These are phyloP conservation scores for Abrus pulchellus DNA, from an alignment of 306 rosid genomes.

Conservation along the genomic window DNA sequence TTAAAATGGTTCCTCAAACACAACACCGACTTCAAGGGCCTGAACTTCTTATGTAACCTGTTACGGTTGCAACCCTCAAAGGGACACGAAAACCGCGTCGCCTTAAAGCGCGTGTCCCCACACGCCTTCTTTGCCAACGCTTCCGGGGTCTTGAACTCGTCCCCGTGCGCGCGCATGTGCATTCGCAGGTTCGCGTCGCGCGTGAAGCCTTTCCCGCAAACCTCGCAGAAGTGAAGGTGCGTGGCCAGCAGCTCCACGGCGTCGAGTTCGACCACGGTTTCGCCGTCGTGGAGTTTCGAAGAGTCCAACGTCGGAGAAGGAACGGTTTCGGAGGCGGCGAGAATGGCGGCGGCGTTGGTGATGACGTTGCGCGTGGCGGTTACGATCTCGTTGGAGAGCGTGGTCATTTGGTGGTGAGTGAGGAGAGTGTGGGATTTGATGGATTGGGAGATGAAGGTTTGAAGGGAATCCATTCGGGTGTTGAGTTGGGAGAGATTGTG, in stretches of 20 bases:
- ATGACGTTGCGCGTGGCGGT: conserved; percentile 62
- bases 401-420: conserved; percentile 52
- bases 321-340: conserved; percentile 21
- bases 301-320: not conserved
- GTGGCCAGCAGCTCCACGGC: conserved; percentile 65
- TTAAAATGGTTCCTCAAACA: conserved; percentile 83
- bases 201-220: conserved; percentile 81
- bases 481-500: conserved; percentile 60
- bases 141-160: conserved; percentile 65
- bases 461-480: conserved; percentile 62
- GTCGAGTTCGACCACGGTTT: conserved; percentile 57
- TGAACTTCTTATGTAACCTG: conserved; percentile 60
- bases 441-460: conserved; percentile 59
- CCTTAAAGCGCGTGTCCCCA: not conserved
- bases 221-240: conserved; percentile 71
- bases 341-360: conserved; percentile 62
- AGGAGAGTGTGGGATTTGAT: conserved; percentile 50
- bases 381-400: conserved; percentile 62
- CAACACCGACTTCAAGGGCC: conserved; percentile 66
- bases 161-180: conserved; percentile 90
- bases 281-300: not conserved
- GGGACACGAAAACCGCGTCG: conserved; percentile 69
- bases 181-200: conserved; percentile 79
- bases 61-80: conserved; percentile 66
- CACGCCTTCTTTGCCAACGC: conserved; percentile 52